Percentiles rank a stretch among this genome's conserved stretches.
phyloP scores from a whole-genome alignment of 805 yeast genomes.

The Jamesozyma rosinii region DNA sequence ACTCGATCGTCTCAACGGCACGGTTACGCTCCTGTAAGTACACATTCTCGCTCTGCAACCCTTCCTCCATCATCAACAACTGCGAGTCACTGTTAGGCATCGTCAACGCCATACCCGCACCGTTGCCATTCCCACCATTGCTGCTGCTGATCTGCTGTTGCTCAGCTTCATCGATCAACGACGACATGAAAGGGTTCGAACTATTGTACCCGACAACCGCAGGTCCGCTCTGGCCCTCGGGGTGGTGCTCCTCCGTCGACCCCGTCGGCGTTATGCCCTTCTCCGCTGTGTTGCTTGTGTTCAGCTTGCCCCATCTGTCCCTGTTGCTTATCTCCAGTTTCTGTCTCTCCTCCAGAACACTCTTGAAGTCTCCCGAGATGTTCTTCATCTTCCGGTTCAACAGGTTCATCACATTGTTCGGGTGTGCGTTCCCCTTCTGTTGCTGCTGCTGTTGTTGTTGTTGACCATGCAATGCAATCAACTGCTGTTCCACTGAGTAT shows the following conservation, averaged over 20 bases:
- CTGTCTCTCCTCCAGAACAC: conserved; percentile 82
- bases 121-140: conserved; percentile 6
- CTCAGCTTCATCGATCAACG: conserved; percentile 23
- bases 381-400: conserved; percentile 85
- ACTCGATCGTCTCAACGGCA: conserved; percentile 93
- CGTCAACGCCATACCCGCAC: conserved; percentile 37
- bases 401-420: conserved; percentile 77
- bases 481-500: conserved; percentile 64
- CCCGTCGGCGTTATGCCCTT: neutral
- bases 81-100: conserved; percentile 67
- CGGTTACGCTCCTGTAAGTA: conserved; percentile 76
- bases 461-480: conserved; percentile 65
- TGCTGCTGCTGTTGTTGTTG: neutral
- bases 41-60: conserved; percentile 34
- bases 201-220: conserved; percentile 21
- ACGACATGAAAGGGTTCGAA: conserved; percentile 35
- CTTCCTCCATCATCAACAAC: conserved; percentile 75
- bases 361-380: conserved; percentile 83
- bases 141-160: conserved; percentile 7
- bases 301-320: conserved; percentile 75
- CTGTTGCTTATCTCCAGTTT: conserved; percentile 71
- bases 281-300: conserved; percentile 21
- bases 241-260: neutral
- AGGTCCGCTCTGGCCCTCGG: neutral
- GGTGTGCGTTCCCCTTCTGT: conserved; percentile 36